Evolutionary conservation across 1,284 basidiomycete species (phyloP), one percentile per base, ranked within the genome.

Genomic region (Cutaneotrichosporon cavernicola): DNA sequence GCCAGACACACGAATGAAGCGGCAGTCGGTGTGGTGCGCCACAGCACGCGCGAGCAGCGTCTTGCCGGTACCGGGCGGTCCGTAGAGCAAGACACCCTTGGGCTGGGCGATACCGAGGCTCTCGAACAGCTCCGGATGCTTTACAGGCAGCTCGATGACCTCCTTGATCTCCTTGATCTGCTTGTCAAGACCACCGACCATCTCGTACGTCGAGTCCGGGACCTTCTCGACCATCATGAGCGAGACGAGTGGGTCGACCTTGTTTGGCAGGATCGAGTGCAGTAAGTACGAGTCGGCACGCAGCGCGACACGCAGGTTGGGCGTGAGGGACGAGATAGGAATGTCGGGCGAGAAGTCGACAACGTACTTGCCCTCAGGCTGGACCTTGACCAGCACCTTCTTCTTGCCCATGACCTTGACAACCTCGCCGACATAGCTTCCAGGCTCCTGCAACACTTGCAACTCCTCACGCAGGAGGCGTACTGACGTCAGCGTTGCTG

Each of bases 161-260:
- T 99, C 96, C 80, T 98, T 98, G 80, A 99, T 97, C 82, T 98
- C 96, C 81, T 98, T 97, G 80, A 99, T 99, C 79, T 98, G 96
- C 80, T 85, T 92, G 84, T 99, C 96, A 66, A 99, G 86, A 76
- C 96, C 96, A 58, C 96, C 96, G 70, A 99, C 96, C 94, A 98
- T 97, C 82, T 99, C 96, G 82, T 99, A 99, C 43, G 96, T 99
- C 79, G 90, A 93, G 80, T 99, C 96, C 0, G 96, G 96, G 0
- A 98, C 96, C 81, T 99, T 99, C 83, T 99, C 96, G n/a, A 98
- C 96, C 96, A 98, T 97, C 97, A 99, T 97, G 68, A 97, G 87
- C 30, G 92, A 94, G 26, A 97, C 93, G 38, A 96, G 87, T 5
- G 93, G 92, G 80, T 96, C 94, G 70, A 96, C 89, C 83, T 97